Base-by-base conservation (phyloP, 805 yeast genomes). In the Candida krabiensis region DNA sequence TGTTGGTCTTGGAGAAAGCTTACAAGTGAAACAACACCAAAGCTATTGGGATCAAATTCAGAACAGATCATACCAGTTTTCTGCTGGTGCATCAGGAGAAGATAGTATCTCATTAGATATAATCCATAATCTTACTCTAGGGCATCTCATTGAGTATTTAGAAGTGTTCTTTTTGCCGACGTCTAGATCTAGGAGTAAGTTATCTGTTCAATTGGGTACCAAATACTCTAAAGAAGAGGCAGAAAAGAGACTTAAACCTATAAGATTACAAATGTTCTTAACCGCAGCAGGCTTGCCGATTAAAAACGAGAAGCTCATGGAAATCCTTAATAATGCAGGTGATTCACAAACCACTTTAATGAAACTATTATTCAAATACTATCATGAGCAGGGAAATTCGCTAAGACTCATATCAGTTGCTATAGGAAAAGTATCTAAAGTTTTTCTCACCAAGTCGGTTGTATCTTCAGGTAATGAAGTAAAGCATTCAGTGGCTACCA, bases 41-140 rank as follows among this genome's bases (percentile, higher is more conserved):
- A 61, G 60, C 21, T 47, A 57, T 26, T 71, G 77, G 73, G 79
- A 73, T 37, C 74, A 74, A 40, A 77, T 82, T 3, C 46, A 67
- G 3, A 69, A 64, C 27, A 58, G 62, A 33, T 65, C 69, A 3
- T 75, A 69, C 44, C 46, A 61, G 18, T 78, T 76, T 47, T 50
- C 63, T 0, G 58, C 60, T 9, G 49, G 46, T 19, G 37, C 44
- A 5, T 43, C 55, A 2, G 62, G 58, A 1, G 53, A 55, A 9
- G 61, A 70, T 43, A 47, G 51, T 3, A 50, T 70, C 16, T 77
- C 73, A 48, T 7, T 41, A 3, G 26, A 40, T 0, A 14, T 65
- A 0, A 44, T 79, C 0, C 42, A 55, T 14, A 35, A 37, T 0
- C 36, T 79, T 9, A 60, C 63, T 0, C 56, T 63, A 29, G 31